phyloP scores from a whole-genome alignment of 2,329 filamentous ascomycete genomes.

The Aschersonia sp. region DNA sequence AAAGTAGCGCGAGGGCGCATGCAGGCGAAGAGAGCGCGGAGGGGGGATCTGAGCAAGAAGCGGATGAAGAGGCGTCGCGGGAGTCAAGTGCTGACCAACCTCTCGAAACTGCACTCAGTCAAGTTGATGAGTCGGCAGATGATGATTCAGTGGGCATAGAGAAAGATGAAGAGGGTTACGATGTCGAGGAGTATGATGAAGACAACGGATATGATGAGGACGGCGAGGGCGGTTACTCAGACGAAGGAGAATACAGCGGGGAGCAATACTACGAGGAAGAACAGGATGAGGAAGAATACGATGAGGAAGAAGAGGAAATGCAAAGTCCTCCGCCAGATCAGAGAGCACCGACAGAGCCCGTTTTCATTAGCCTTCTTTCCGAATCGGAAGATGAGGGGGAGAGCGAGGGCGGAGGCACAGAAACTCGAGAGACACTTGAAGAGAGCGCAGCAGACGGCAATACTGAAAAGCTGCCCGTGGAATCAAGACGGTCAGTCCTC shows the following conservation, averaged over 20 bases:
- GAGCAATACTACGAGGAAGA: not conserved
- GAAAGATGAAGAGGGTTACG: conserved; percentile 4
- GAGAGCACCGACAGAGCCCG: conserved; percentile 15
- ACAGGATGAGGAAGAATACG: not conserved
- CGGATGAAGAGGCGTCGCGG: not conserved
- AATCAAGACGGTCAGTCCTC: not conserved
- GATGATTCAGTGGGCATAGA: conserved; percentile 9
- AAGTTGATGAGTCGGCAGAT: conserved; percentile 3
- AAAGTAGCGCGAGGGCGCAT: conserved; percentile 6
- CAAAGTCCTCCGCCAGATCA: conserved; percentile 3
- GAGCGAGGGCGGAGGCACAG: not conserved
- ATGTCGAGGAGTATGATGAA: conserved; percentile 4
- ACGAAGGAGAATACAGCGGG: not conserved
- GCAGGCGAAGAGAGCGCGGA: conserved; percentile 3
- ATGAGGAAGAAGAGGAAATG: conserved; percentile 1
- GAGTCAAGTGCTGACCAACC: not conserved
- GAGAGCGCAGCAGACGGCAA: not conserved
- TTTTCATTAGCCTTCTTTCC: conserved; percentile 32
- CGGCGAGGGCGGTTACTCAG: not conserved
- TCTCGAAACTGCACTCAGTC: not conserved
- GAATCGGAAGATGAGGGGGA: conserved; percentile 21
- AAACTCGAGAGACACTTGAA: not conserved
- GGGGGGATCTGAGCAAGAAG: conserved; percentile 2
- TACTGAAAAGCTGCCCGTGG: not conserved
- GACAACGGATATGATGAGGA: not conserved